A percentile compares a stretch with the other conserved stretches of the same genome.
Conservation (phyloP, 2,329 filamentous ascomycete species). For the Aspergillus sojae region DNA sequence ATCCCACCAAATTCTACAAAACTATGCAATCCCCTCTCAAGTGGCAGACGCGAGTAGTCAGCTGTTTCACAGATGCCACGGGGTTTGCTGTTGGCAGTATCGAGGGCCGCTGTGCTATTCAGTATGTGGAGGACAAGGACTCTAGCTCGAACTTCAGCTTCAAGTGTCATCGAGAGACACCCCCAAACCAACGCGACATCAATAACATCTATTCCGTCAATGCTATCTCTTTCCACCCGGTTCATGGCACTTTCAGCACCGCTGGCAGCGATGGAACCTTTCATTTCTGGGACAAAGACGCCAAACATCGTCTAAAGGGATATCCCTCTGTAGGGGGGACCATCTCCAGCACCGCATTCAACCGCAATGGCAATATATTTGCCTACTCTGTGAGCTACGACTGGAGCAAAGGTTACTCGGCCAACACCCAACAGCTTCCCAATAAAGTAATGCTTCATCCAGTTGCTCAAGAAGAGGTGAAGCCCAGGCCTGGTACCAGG, state of each 20-base stretch:
- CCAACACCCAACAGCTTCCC: conserved; percentile 70
- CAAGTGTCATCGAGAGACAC: conserved; percentile 92
- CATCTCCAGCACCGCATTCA: conserved; percentile 92
- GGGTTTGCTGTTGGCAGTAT: conserved; percentile 96
- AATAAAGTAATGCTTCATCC: conserved; percentile 87
- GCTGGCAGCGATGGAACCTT: conserved; percentile 95
- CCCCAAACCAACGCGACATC: conserved; percentile 64
- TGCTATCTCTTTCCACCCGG: conserved; percentile 94
- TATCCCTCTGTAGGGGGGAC: conserved; percentile 82
- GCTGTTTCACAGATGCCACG: conserved; percentile 87
- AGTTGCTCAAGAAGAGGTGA: conserved; percentile 67
- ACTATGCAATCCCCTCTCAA: conserved; percentile 93
- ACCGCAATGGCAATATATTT: conserved; percentile 79
- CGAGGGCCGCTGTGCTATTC: conserved; percentile 94
- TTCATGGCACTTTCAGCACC: conserved; percentile 97
- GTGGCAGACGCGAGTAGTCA: conserved; percentile 95
- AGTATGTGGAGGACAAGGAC: conserved; percentile 98
- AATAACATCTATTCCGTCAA: conserved; percentile 95
- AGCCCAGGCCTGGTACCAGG: conserved; percentile 52
- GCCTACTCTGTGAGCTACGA: conserved; percentile 93
- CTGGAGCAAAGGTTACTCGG: conserved; percentile 94
- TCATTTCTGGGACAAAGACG: conserved; percentile 76
- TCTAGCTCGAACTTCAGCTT: conserved; percentile 93
- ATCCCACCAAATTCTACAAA: conserved; percentile 92
- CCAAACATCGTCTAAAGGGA: conserved; percentile 85